These are phyloP conservation scores for Monilinia vaccinii-corymbosi DNA, from an alignment of 2,329 filamentous ascomycete species.

Conservation along the genomic window DNA sequence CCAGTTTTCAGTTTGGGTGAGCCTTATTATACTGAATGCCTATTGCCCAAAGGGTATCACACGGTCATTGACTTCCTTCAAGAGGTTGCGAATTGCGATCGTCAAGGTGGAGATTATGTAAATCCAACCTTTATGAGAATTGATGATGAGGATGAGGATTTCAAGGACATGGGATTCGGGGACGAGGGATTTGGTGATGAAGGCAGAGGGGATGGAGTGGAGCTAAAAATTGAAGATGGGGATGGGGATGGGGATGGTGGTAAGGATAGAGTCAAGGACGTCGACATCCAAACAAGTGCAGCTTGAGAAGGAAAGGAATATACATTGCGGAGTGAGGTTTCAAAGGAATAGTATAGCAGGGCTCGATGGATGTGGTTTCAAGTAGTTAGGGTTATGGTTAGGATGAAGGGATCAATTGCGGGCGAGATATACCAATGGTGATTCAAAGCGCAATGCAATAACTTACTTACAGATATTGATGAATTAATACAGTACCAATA, in stretches of 20 bases:
- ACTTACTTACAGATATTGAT: not conserved
- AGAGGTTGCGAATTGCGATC: conserved; percentile 39
- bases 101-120: conserved; percentile 24
- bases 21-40: conserved; percentile 46
- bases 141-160: conserved; percentile 12
- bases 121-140: conserved; percentile 28
- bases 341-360: not conserved
- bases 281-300: not conserved
- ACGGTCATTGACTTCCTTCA: conserved; percentile 54
- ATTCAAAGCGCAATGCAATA: not conserved
- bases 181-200: conserved; percentile 7
- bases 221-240: conserved; percentile 1
- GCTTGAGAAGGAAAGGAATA: not conserved
- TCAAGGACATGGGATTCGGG: not conserved
- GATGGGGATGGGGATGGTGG: too few species aligned
- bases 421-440: not conserved
- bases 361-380: not conserved
- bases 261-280: not conserved
- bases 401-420: not conserved
- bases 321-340: not conserved
- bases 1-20: conserved; percentile 64
- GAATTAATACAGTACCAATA: too few species aligned
- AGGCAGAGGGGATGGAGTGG: conserved; percentile 2
- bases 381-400: not conserved
- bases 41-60: conserved; percentile 47